Percentiles rank a stretch among this genome's conserved stretches.
Evolutionary conservation across 2,329 filamentous ascomycete species (phyloP).

Genomic region (Plectosphaerella cucumerina): DNA sequence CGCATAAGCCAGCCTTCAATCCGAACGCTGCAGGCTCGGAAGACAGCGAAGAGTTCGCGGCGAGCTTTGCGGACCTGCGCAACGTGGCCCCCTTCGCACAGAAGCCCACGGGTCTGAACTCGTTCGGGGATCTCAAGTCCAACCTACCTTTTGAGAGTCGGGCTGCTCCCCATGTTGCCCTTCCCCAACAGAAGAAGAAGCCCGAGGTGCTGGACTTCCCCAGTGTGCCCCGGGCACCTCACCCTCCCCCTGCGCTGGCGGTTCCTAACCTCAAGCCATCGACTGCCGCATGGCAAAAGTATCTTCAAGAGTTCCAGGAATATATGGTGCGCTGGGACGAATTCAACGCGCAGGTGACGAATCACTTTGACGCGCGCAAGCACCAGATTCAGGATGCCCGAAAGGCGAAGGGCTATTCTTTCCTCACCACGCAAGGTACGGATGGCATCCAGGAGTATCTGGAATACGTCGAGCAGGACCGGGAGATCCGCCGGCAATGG

Average conservation of each 20-base stretch:
- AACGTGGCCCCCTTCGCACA: conserved; percentile 52
- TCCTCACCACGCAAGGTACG: conserved; percentile 38
- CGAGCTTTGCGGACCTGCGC: conserved; percentile 49
- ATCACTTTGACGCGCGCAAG: conserved; percentile 52
- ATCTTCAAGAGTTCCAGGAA: conserved; percentile 46
- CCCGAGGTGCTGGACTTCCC: conserved; percentile 39
- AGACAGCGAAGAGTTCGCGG: conserved; percentile 51
- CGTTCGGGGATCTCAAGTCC: conserved; percentile 51
- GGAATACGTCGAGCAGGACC: conserved; percentile 59
- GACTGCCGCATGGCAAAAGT: conserved; percentile 41
- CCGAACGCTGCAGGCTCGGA: conserved; percentile 45
- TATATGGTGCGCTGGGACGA: conserved; percentile 45
- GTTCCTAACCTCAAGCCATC: conserved; percentile 40
- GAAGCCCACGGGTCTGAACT: conserved; percentile 42
- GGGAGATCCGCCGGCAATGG: conserved; percentile 59
- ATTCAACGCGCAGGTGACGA: conserved; percentile 44
- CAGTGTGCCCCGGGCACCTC: conserved; percentile 43
- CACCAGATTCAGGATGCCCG: conserved; percentile 33
- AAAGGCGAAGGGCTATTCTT: conserved; percentile 37
- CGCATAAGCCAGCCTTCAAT: conserved; percentile 17
- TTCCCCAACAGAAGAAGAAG: conserved; percentile 26
- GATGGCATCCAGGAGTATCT: conserved; percentile 54
- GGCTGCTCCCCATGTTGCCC: conserved; percentile 35
- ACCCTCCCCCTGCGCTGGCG: conserved; percentile 36
- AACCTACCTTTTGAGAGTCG: conserved; percentile 54